Percentiles rank a stretch among this genome's conserved stretches.
These are phyloP conservation scores for Russula brevipes DNA, from an alignment of 768 basidiomycete genomes.

Conservation along the genomic window DNA sequence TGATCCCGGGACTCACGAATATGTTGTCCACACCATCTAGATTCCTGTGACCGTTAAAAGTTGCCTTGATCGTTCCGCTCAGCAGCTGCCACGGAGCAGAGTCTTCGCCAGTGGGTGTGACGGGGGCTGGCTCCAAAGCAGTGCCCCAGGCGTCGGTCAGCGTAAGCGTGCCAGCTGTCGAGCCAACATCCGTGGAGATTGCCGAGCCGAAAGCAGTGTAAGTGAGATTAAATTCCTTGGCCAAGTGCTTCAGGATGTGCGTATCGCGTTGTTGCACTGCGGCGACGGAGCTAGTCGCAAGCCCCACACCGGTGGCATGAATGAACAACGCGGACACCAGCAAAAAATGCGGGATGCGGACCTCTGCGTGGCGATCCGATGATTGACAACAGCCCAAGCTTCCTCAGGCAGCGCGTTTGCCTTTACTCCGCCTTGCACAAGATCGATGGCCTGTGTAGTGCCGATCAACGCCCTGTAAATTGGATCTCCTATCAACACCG, in stretches of 20 bases:
- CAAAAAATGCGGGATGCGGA: background rate
- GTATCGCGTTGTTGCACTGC: slow-evolving; percentile 32
- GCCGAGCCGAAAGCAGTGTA: slow-evolving; percentile 39
- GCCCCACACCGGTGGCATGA: background rate
- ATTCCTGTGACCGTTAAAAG: slow-evolving; percentile 32
- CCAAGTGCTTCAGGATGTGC: slow-evolving; percentile 29
- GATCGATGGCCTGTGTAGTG: slow-evolving; percentile 34
- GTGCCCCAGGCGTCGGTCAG: slow-evolving; percentile 36
- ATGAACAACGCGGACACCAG: background rate
- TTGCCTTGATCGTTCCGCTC: slow-evolving; percentile 41
- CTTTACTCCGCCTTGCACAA: slow-evolving; percentile 42
- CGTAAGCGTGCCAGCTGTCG: slow-evolving; percentile 35
- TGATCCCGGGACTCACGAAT: slow-evolving; percentile 38
- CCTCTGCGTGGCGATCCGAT: slow-evolving; percentile 34
- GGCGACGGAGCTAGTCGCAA: slow-evolving; percentile 30
- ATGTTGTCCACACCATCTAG: slow-evolving; percentile 28
- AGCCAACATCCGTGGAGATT: slow-evolving; percentile 26
- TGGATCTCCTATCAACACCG: slow-evolving; percentile 28
- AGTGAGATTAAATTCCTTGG: slow-evolving; percentile 38
- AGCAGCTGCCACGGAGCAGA: slow-evolving; percentile 38
- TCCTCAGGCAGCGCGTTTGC: slow-evolving; percentile 45
- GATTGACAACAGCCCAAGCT: slow-evolving; percentile 31
- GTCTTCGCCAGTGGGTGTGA: slow-evolving; percentile 36
- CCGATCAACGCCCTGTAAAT: slow-evolving; percentile 33
- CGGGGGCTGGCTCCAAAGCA: slow-evolving; percentile 39